Evolutionary conservation across 371 early-diverging fungal genomes (phyloP), one percentile per base, ranked within the genome.

Genomic region (Mortierella polycephala): DNA sequence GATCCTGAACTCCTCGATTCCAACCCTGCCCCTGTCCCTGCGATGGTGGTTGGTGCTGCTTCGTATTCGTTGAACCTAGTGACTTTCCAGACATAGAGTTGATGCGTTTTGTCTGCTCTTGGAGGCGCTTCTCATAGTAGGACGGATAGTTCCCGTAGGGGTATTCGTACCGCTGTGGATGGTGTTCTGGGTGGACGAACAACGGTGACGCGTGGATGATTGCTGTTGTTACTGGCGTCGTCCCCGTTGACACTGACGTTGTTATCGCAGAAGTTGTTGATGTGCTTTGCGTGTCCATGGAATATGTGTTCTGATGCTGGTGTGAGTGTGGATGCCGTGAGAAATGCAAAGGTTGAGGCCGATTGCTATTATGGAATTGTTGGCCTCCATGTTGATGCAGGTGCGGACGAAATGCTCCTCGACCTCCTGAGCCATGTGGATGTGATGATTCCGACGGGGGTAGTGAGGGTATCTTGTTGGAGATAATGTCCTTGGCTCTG

Each of bases 141-240:
- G 47, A 51, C 18, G 79, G 79, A 20, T 77, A 77, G 59, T 77
- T 77, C 11, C 79, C 79, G 56, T 68, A 77, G 5, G 72, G 79
- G 40, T 57, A 77, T 1, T 61, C 79, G 41, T 51, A 44, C 13
- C 56, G 62, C 9, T 58, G 14, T 7, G 47, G 47, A 12, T 58
- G 23, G 4, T 63, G 55, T 7, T 50, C 55, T 14, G 60, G 61
- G 5, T 23, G 47, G 57, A 62, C 66, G 39, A 75, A 37, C 7
- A 75, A 57, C 12, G 65, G 65, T 21, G 57, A 47, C 7, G 69
- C 69, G 0, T 21, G 56, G 39, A 69, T 75, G 7, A 64, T 53
- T 4, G 54, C 59, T 14, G 47, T 20, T 0, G 58, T 42, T 18
- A 46, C 41, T 49, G 57, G 50, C 44, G 46, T 51, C n/a, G 46